phyloP scores from a whole-genome alignment of 1,284 basidiomycete species.

The Marasmius sp. region DNA sequence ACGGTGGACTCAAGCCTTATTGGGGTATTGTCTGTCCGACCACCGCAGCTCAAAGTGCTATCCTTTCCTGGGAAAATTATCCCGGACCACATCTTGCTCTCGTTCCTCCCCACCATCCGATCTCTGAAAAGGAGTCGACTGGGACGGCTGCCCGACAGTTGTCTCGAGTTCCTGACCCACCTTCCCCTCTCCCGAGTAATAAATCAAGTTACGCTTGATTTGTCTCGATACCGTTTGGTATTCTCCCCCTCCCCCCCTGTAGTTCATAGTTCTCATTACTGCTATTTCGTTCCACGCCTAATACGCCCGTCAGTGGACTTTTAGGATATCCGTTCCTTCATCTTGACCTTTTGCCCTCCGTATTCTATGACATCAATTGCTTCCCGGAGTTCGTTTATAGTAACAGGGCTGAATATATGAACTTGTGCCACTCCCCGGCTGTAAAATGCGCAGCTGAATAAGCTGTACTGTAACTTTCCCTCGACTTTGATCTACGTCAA shows the following conservation, averaged over 20 bases:
- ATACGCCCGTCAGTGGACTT: no score
- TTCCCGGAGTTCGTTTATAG: no score
- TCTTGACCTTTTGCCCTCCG: no score
- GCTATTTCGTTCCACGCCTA: no score
- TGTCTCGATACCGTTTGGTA: no score
- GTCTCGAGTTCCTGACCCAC: neutral
- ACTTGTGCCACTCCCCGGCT: no score
- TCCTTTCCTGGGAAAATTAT: constrained; percentile 1
- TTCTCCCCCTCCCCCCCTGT: no score
- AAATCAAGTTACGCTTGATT: no score
- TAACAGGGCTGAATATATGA: no score
- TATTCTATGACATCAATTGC: no score
- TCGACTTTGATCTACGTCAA: neutral
- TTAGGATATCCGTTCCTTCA: no score
- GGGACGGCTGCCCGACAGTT: neutral
- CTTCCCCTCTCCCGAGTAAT: neutral
- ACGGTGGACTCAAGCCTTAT: constrained; percentile 4
- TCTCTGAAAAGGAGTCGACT: neutral
- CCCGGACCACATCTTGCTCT: constrained; percentile 2
- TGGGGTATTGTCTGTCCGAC: constrained; percentile 2
- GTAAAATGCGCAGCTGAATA: neutral
- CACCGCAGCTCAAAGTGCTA: neutral
- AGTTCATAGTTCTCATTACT: no score
- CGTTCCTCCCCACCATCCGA: neutral
- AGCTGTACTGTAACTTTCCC: neutral